phyloP scores from a whole-genome alignment of 306 rosid species.

The Oxytropis ochrocephala region DNA sequence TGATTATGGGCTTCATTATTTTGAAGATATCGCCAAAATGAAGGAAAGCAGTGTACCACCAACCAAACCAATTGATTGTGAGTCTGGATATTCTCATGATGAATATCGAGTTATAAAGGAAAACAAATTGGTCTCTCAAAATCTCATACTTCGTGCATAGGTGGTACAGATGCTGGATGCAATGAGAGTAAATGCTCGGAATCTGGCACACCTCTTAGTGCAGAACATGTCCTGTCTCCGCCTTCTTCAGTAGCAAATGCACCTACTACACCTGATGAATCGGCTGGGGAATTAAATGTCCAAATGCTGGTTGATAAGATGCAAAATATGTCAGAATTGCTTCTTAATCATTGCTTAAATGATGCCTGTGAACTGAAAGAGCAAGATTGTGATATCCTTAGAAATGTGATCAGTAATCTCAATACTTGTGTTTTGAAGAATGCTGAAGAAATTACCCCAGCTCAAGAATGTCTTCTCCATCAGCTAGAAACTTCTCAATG shows the following conservation, averaged over 20 bases:
- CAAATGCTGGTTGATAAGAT: constrained; percentile 48
- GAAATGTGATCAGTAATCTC: constrained; percentile 51
- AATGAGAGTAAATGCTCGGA: constrained; percentile 20
- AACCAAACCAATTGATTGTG: constrained; percentile 28
- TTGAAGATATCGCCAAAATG: constrained; percentile 22
- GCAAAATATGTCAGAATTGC: constrained; percentile 56
- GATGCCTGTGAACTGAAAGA: constrained; percentile 39
- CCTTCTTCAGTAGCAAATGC: constrained; percentile 30
- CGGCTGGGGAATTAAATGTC: constrained; percentile 38
- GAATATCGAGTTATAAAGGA: constrained; percentile 31
- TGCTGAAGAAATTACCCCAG: constrained; percentile 20
- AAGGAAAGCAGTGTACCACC: constrained; percentile 17
- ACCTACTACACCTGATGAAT: constrained; percentile 25
- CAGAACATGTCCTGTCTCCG: constrained; percentile 16
- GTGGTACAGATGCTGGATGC: constrained; percentile 21
- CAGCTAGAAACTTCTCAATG: constrained; percentile 32
- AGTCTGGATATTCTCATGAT: constrained; percentile 25
- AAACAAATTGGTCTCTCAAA: constrained; percentile 26
- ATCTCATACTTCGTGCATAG: constrained; percentile 15
- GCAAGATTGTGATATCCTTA: constrained; percentile 38
- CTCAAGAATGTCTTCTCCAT: constrained; percentile 25
- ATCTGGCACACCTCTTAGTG: constrained; percentile 15
- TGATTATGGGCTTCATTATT: constrained; percentile 28
- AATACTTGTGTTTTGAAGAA: constrained; percentile 43
- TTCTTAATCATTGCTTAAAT: constrained; percentile 47